Evolutionary conservation across 352 stramenopile genomes (phyloP), one percentile per base, ranked within the genome.

Genomic region (Lagenidium giganteum): DNA sequence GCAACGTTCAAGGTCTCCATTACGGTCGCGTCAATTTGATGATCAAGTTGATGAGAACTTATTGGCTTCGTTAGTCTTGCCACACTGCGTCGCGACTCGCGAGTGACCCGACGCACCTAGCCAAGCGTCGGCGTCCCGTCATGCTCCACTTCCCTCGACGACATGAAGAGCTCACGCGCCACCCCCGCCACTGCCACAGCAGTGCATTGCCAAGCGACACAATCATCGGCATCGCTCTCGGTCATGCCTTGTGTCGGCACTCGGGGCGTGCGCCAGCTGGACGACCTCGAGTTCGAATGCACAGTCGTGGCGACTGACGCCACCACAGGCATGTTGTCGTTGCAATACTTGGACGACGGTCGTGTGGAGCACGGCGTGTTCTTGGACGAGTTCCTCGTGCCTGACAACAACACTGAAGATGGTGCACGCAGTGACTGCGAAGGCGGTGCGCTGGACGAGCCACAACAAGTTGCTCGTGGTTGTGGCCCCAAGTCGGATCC

Each of bases 281-380:
- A 70, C 42, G 54, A 32, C 16, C 6, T 66, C 5, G 36, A 25
- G 25, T 75, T 75, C 26, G 49, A 36, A 13, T 68, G 57, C 22
- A 43, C 36, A 38, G 43, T 75, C 13, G 45, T 67, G 5, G 39
- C 32, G n/a, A 8, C 58, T 16, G 38, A 46, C 14, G 17, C 12
- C 20, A 22, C 47, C 13, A 9, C 7, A 4, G 12, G 28, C 2
- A 44, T 30, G 22, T 32, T 69, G 18, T 55, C 52, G 4, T 42
- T 75, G 17, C 49, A 62, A 27, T 75, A 53, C 30, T 9, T 25
- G 2, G 64, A 71, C 32, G 61, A 69, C 52, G 17, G 31, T 20
- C 41, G 50, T 1, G 32, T 61, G 2, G 64, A 71, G 41, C 9
- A 34, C 2, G 44, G 51, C 8, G 32, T 69, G 2, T 49, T 57